Base-by-base conservation (phyloP, 2,329 filamentous ascomycete species). In the Fusarium sp. region DNA sequence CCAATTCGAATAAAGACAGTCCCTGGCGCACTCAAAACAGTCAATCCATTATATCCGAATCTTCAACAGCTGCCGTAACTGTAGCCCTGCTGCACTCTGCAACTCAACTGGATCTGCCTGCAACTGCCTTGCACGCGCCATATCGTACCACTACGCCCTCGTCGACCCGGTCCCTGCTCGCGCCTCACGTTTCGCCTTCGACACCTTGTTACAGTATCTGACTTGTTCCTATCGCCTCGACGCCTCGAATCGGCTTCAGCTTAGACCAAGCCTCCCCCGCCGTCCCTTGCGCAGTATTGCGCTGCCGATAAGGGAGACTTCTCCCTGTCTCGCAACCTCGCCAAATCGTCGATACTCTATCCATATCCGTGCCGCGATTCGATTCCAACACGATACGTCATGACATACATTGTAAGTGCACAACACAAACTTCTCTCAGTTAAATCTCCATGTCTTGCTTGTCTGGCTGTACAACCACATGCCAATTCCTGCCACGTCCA, bases 341-440 rank as follows among this genome's bases (percentile, higher is more conserved):
- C 50, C 70, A 49, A 69, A 71, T 65, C 65, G 61, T 71, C 62
- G 60, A 73, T 70, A 58, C 41, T 56, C 47, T 19, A n/a, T 47
- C 47, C 51, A 27, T 58, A 10, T 55, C 32, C 55, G 51, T 55
- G 65, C 52, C 49, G 60, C 59, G 56, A 69, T 64, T 70, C 62
- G 62, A 62, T 49, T 49, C 49, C n/a, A 58, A 68, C 48, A 55
- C 57, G 58, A 78, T 77, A 77, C 77, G 76, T 75, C 75, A 79
- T 79, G 78, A 78, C 78, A 74, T 79, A 78, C 71, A 79, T 79
- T 76, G 78, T 79, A 75, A 79, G 78, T 79, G 50, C 56, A 53
- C 51, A 60, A 48, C 51, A 59, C 53, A 69, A 67, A 62, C 43
- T 52, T 56, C 44, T 53, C 45, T 60, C 57, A 64, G n/a, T 23